A percentile compares a stretch with the other conserved stretches of the same genome.
Evolutionary conservation across 2,329 filamentous ascomycete species (phyloP).

Genomic region (Cladobotryum protrusum): DNA sequence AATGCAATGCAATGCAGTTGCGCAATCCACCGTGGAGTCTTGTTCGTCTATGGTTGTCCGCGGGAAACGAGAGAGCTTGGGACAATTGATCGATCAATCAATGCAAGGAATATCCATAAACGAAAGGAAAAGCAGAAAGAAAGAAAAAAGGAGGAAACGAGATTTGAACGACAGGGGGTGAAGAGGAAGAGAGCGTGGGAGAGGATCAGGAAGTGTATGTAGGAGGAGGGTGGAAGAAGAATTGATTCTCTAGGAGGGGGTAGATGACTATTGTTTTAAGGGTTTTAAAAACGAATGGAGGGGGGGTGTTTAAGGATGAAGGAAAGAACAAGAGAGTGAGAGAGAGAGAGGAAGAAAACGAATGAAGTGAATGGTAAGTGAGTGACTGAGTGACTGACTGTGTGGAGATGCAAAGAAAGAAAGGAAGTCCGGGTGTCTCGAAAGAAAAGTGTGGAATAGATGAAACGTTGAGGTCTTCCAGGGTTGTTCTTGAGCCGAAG

Average conservation of each 20-base stretch:
- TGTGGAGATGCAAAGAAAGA: neutral
- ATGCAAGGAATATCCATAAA: too few relatives aligned
- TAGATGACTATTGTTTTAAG: neutral
- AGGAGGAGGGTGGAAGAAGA: slow-evolving; percentile 7
- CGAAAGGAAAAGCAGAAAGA: neutral
- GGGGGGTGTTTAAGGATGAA: neutral
- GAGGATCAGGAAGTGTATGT: slow-evolving; percentile 12
- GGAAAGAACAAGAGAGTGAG: slow-evolving; percentile 4
- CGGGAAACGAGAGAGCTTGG: too few relatives aligned
- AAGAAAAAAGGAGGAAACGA: slow-evolving; percentile 13
- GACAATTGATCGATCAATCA: too few relatives aligned
- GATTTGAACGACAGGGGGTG: slow-evolving; percentile 12
- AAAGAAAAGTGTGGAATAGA: too few relatives aligned
- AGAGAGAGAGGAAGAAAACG: slow-evolving; percentile 5
- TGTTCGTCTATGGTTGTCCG: too few relatives aligned
- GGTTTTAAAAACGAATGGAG: neutral
- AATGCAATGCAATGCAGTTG: too few relatives aligned
- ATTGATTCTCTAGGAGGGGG: neutral
- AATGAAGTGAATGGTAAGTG: slow-evolving; percentile 2
- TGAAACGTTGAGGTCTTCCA: too few relatives aligned
- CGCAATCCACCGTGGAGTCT: too few relatives aligned
- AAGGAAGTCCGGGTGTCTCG: neutral
- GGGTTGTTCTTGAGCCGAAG: neutral
- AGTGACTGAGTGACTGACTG: too few relatives aligned
- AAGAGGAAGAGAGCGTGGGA: slow-evolving; percentile 14